Evolutionary conservation across 352 stramenopile species (phyloP), one percentile per base, ranked within the genome.

Genomic region (Phytopythium litorale): DNA sequence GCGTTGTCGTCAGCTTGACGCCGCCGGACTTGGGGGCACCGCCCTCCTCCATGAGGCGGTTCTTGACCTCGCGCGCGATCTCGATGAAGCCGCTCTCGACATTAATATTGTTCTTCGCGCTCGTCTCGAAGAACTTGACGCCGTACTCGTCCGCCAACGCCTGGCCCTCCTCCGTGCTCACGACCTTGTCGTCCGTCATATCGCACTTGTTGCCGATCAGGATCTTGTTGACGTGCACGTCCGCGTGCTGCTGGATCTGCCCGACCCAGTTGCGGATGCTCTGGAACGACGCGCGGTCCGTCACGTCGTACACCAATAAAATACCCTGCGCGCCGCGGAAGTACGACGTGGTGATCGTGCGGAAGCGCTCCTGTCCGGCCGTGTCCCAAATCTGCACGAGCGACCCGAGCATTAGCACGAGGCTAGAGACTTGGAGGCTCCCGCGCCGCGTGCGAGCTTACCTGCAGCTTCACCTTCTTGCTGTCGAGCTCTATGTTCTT

Each of bases 221-320:
- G 70, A 99, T 99, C 82, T 99, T 99, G 88, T 99, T 99, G 18
- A 99, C 97, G 76, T 99, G 96, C 48, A 99, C 97, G 72, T 99
- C 97, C 7, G 97, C 98, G 71, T 99, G 97, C 76, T 99, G 87
- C 66, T 97, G 89, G 74, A 98, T 98, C 78, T 98, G 91, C 7
- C 89, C 92, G 53, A 99, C 98, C 97, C 97, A 99, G 78, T 98
- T 98, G 65, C 92, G 89, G 62, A 99, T 98, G 68, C 87, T 98
- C 72, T 99, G 95, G 79, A 99, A 99, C 15, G 94, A 98, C 52
- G 94, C 88, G 57, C 96, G 92, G 72, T 99, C 95, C 50, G 97
- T 99, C 40, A 99, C 94, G 73, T 99, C 97, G 79, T 99, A 99
- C 38, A 99, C 97, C 50, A 99, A 92, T 66, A 99, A 78, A 73